Evolutionary conservation across 371 early-diverging fungal species (phyloP), one percentile per base, ranked within the genome.

Genomic region (Actinomortierella wolfii): DNA sequence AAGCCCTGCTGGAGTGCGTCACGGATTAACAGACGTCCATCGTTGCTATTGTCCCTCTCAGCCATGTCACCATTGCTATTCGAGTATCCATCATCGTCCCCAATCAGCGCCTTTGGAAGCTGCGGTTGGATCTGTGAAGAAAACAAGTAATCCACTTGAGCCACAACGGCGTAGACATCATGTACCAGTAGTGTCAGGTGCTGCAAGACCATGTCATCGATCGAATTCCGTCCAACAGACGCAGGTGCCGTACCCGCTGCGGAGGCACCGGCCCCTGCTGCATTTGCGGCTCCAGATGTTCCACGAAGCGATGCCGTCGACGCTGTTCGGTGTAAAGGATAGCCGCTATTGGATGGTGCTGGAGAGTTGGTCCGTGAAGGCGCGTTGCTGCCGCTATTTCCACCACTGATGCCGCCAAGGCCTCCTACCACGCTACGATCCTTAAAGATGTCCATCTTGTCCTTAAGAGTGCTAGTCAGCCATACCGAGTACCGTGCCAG

Each of bases 401-500:
- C 11, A 11, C 34, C 11, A 11, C 11, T 34, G 34, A 6, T 34
- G 34, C 34, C 11, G 34, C 4, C 11, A 11, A 34, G 4, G 34
- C 34, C 34, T 6, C 34, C 34, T 4, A 34, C 34, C 4, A 11
- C 4, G 4, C 34, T 11, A 34, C 25, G 48, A 2, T 66, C 66
- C 28, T 65, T 71, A 7, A 56, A 24, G 7, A 29, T 44, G 23
- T 71, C 66, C 24, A 65, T n/a, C 39, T 65, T 62, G 23, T 51
- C 57, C 34, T 56, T 51, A 7, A 66, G 49, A 18, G 60, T 65
- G 26, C 51, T 51, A 17, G 58, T 17, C 29, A 71, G 51, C 73
- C 73, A 71, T 41, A 66, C 57, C 9, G 73, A 61, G 40, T 71
- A 71, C 13, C 73, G 42, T 46, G 61, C 59, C 62, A 71, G 57